A percentile compares a stretch with the other conserved stretches of the same genome.
Conservation (phyloP, 495 filamentous ascomycete species). For the Penicillium samsonianum region DNA sequence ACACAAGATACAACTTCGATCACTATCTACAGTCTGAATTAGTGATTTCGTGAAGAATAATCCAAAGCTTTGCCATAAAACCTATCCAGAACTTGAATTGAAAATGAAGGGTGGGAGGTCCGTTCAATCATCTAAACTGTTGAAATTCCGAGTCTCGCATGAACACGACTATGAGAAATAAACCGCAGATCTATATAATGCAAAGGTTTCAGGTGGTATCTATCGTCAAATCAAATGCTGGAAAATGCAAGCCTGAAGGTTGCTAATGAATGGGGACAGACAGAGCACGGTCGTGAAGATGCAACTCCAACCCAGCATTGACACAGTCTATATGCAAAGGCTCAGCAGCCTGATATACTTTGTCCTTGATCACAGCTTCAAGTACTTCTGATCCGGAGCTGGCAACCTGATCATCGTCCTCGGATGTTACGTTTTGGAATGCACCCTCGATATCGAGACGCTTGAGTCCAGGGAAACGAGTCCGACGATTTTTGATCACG, state of each 20-base stretch:
- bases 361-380: slow-evolving; percentile 25
- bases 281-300: slow-evolving; percentile 34
- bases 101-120: neutral
- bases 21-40: neutral
- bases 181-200: slow-evolving; percentile 3
- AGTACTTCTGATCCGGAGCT: neutral
- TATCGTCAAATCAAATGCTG: slow-evolving; percentile 4
- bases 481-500: slow-evolving; percentile 27
- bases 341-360: slow-evolving; percentile 30
- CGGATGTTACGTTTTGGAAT: slow-evolving; percentile 28
- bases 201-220: slow-evolving; percentile 8
- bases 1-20: neutral
- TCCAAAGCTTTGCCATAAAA: neutral
- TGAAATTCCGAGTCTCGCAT: neutral
- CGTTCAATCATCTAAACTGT: neutral
- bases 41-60: neutral
- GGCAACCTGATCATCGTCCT: slow-evolving; percentile 6
- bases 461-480: slow-evolving; percentile 20
- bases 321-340: slow-evolving; percentile 27
- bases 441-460: slow-evolving; percentile 36
- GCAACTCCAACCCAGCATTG: slow-evolving; percentile 28
- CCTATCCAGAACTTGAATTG: neutral
- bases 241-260: neutral
- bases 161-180: neutral
- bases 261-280: neutral